Conservation (phyloP, 164 flowering plant species). For the Vitis rotundifolia region DNA sequence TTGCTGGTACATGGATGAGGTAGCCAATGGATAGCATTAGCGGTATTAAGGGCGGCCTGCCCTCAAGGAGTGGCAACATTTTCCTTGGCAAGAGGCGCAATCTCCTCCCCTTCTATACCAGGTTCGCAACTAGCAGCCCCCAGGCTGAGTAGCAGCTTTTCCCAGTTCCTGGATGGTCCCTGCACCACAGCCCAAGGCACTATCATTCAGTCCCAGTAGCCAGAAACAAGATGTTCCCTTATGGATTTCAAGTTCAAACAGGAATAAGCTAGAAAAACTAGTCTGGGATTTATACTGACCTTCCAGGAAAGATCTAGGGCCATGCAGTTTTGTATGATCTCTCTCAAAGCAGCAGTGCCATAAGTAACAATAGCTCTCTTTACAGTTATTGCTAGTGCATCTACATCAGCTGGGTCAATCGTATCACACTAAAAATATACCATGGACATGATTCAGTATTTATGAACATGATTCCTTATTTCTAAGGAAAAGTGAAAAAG, state of each 20-base stretch:
- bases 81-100: slow-evolving; percentile 85
- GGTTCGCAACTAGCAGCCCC: slow-evolving; percentile 63
- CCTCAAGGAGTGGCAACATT: slow-evolving; percentile 86
- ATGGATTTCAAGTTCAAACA: not conserved
- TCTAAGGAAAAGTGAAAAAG: no score
- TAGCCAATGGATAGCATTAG: no score
- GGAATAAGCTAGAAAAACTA: not conserved
- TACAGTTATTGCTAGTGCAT: slow-evolving; percentile 44
- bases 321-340: slow-evolving; percentile 74
- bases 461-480: no score
- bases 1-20: no score
- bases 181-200: slow-evolving; percentile 20
- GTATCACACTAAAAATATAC: slow-evolving; percentile 46
- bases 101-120: slow-evolving; percentile 81
- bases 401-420: slow-evolving; percentile 65
- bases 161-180: slow-evolving; percentile 82
- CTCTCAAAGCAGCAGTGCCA: slow-evolving; percentile 47
- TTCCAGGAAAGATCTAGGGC: slow-evolving; percentile 85
- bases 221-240: not conserved
- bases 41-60: not conserved
- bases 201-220: not conserved
- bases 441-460: not conserved
- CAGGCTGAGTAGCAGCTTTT: slow-evolving; percentile 54
- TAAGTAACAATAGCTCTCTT: slow-evolving; percentile 50
- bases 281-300: slow-evolving; percentile 30